Evolutionary conservation across 2,329 filamentous ascomycete genomes (phyloP).

Genomic region (Colletotrichum falcatum): DNA sequence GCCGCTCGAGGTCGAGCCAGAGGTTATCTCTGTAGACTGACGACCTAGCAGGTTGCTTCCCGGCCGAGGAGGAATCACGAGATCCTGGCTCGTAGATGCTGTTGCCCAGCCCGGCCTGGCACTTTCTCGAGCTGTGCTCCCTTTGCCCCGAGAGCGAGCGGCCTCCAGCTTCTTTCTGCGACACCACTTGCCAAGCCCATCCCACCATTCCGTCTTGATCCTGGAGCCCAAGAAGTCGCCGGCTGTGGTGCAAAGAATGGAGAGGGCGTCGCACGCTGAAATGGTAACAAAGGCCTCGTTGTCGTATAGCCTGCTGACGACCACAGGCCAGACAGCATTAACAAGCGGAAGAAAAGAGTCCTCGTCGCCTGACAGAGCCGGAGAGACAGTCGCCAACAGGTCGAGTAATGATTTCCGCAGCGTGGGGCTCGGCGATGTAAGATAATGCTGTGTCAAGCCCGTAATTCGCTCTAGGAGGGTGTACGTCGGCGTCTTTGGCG

Average conservation of each 20-base stretch:
- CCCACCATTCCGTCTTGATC: conserved; percentile 79
- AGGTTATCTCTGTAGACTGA: conserved; percentile 26
- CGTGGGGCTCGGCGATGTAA: conserved; percentile 84
- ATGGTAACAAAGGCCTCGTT: conserved; percentile 75
- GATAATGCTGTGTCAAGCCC: conserved; percentile 86
- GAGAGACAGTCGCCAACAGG: conserved; percentile 78
- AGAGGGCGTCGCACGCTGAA: conserved; percentile 77
- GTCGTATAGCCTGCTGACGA: conserved; percentile 76
- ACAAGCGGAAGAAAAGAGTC: conserved; percentile 89
- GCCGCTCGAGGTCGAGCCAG: conserved; percentile 47
- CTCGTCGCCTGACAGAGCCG: conserved; percentile 80
- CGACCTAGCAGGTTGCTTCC: conserved; percentile 44
- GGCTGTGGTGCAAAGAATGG: conserved; percentile 75
- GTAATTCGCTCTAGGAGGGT: conserved; percentile 85
- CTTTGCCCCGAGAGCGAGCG: conserved; percentile 9
- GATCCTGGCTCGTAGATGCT: conserved; percentile 24
- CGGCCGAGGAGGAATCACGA: conserved; percentile 47
- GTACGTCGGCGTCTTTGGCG: conserved; percentile 82
- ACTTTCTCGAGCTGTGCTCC: conserved; percentile 7
- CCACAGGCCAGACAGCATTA: conserved; percentile 90
- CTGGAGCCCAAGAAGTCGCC: conserved; percentile 85
- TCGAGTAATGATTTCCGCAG: conserved; percentile 83
- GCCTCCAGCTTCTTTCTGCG: conserved; percentile 57
- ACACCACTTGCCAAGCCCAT: conserved; percentile 64
- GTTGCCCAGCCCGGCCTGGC: background rate